phyloP scores from a whole-genome alignment of 2,329 filamentous ascomycete genomes.

The Penicillium psychrosexuale region DNA sequence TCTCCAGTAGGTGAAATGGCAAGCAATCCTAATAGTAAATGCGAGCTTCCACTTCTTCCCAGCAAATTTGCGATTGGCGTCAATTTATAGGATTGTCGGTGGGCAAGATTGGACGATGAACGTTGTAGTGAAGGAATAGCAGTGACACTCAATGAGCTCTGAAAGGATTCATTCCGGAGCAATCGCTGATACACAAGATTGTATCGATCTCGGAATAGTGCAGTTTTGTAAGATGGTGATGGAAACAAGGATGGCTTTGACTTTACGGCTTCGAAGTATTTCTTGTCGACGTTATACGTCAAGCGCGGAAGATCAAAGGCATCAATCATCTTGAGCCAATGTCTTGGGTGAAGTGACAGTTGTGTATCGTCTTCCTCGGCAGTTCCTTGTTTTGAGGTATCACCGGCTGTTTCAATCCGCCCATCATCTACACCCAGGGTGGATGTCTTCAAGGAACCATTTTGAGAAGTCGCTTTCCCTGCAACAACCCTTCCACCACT shows the following conservation, averaged over 20 bases:
- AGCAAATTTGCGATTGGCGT: constrained; percentile 76
- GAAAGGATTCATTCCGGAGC: constrained; percentile 88
- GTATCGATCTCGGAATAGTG: constrained; percentile 83
- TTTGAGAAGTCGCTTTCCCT: constrained; percentile 43
- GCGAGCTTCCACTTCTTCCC: constrained; percentile 76
- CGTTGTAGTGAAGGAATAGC: constrained; percentile 55
- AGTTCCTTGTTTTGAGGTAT: constrained; percentile 46
- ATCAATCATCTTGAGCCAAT: constrained; percentile 78
- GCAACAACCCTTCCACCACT: constrained; percentile 62
- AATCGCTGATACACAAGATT: constrained; percentile 89
- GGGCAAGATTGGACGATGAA: constrained; percentile 55
- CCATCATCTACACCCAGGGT: constrained; percentile 48
- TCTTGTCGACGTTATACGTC: constrained; percentile 59
- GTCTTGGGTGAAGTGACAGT: constrained; percentile 66
- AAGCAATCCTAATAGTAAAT: constrained; percentile 83
- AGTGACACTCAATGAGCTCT: constrained; percentile 69
- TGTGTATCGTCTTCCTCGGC: constrained; percentile 57
- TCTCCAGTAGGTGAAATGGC: constrained; percentile 76
- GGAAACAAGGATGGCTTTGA: constrained; percentile 71
- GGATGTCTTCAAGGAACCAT: constrained; percentile 14
- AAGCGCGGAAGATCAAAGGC: constrained; percentile 76
- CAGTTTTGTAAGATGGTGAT: constrained; percentile 73
- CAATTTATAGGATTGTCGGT: constrained; percentile 73
- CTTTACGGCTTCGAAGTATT: constrained; percentile 77
- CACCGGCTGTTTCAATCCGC: constrained; percentile 47